Evolutionary conservation across 2,329 filamentous ascomycete species (phyloP).

Genomic region (Fusarium ramigenum): DNA sequence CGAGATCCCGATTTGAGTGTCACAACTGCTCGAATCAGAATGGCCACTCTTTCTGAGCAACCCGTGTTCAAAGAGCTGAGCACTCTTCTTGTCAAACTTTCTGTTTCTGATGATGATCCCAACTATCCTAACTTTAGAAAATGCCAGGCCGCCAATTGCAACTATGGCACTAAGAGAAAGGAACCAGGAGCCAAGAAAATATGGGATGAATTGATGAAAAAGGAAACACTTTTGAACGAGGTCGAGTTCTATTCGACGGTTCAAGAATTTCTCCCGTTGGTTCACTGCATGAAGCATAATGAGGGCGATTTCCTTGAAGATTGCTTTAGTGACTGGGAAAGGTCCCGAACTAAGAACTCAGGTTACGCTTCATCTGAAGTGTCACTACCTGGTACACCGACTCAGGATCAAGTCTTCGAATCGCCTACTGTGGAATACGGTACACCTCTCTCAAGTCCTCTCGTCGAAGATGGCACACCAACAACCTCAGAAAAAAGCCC

Average conservation of each 20-base stretch:
- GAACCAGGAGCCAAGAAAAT: accelerated
- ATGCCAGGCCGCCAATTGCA: neutral
- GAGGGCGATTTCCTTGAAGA: accelerated
- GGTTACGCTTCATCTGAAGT: neutral
- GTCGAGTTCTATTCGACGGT: neutral
- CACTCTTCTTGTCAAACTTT: neutral
- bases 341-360: neutral
- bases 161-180: neutral
- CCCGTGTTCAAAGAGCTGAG: neutral
- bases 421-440: neutral
- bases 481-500: neutral
- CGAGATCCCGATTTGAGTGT: neutral
- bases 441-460: conserved; percentile 16
- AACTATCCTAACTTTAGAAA: neutral
- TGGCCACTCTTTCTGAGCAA: neutral
- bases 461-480: neutral
- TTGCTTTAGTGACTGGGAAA: conserved; percentile 3
- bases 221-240: neutral
- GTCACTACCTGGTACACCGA: conserved; percentile 6
- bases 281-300: neutral
- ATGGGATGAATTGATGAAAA: neutral
- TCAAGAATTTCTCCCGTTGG: neutral
- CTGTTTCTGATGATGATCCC: neutral
- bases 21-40: neutral
- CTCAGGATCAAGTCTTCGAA: conserved; percentile 5